Base-by-base conservation (phyloP, 2,329 filamentous ascomycete genomes). In the Tolypocladium guangdongense region DNA sequence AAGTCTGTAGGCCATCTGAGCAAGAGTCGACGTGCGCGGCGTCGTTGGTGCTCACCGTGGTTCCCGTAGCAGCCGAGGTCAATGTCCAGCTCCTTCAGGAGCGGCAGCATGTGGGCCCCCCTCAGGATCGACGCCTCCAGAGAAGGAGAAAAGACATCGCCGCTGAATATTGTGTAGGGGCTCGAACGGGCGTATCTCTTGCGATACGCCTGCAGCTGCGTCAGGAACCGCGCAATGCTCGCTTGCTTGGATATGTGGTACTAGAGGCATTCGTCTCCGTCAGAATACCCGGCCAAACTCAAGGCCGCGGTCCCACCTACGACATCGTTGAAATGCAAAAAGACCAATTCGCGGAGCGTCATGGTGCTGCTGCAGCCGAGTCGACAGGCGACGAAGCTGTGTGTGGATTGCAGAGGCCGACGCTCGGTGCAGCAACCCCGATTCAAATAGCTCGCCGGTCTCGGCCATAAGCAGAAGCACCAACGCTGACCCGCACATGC, bases 21-120 rank as follows among this genome's bases (percentile, higher is more conserved):
- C 27, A 3, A 27, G 27, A 4, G 27, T 6, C 6, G 27, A 27
- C 27, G 27, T 6, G 27, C 6, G 27, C 27, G 6, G 3, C 27
- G 3, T 6, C 3, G 3, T 41, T 8, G 14, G 3, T 3, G 20
- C 37, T 14, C 37, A 33, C 56, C 57, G 35, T 55, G 53, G 43
- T 58, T 56, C n/a, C 57, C 54, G 37, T 56, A 56, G 45, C 52
- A 55, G 11, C 50, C 54, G 3, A 56, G 20, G 24, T 59, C 55
- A n/a, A 58, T 52, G 3, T 20, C 12, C 16, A 58, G 32, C 14
- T 41, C 43, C 18, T 52, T 45, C 3, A 58, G 41, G 0, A 58
- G 38, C 10, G 50, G 52, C 14, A 52, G 30, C 55, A 58, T 58
- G 53, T 58, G 56, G 18, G 51, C 52, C 4, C 56, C 56, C 5